phyloP scores from a whole-genome alignment of 208 protist species.

The Wallacemonas sp. region DNA sequence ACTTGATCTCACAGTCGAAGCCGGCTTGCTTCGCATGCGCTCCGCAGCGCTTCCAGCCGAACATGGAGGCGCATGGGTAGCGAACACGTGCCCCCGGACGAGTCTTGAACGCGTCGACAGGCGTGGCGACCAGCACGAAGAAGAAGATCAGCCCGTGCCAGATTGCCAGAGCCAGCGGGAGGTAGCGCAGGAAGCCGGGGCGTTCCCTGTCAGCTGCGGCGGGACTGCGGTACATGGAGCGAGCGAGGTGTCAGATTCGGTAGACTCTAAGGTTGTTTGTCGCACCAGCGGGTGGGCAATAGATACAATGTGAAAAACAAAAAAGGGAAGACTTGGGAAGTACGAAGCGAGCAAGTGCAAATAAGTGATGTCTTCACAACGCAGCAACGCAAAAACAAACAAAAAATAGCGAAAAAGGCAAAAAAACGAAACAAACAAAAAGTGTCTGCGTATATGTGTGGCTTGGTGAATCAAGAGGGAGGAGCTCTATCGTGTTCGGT shows the following conservation, averaged over 20 bases:
- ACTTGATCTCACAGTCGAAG: slow-evolving; percentile 30
- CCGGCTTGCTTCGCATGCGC: slow-evolving; percentile 9
- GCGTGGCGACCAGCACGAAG: slow-evolving; percentile 30
- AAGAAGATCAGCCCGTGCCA: slow-evolving; percentile 26
- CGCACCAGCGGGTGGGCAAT: too few species aligned
- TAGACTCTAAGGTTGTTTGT: too few species aligned
- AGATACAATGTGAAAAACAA: too few species aligned
- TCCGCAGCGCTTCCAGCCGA: slow-evolving; percentile 31
- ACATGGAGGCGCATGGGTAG: slow-evolving; percentile 29
- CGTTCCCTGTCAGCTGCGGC: slow-evolving; percentile 8
- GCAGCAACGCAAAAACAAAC: slow-evolving; percentile 4
- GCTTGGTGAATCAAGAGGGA: too few species aligned
- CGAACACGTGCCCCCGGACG: neutral
- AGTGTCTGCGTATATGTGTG: too few species aligned
- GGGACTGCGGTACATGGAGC: slow-evolving; percentile 21
- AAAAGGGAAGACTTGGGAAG: too few species aligned
- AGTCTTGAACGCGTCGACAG: slow-evolving; percentile 34
- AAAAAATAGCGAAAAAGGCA: neutral
- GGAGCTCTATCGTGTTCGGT: too few species aligned
- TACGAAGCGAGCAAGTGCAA: too few species aligned
- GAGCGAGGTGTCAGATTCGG: neutral
- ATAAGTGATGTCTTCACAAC: neutral
- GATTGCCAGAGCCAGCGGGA: slow-evolving; percentile 15
- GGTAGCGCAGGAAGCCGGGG: slow-evolving; percentile 15
- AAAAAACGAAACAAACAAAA: slow-evolving; percentile 4